Evolutionary conservation across 2,329 filamentous ascomycete species (phyloP), one percentile per base, ranked within the genome.

Genomic region (Trichoderma sp.): DNA sequence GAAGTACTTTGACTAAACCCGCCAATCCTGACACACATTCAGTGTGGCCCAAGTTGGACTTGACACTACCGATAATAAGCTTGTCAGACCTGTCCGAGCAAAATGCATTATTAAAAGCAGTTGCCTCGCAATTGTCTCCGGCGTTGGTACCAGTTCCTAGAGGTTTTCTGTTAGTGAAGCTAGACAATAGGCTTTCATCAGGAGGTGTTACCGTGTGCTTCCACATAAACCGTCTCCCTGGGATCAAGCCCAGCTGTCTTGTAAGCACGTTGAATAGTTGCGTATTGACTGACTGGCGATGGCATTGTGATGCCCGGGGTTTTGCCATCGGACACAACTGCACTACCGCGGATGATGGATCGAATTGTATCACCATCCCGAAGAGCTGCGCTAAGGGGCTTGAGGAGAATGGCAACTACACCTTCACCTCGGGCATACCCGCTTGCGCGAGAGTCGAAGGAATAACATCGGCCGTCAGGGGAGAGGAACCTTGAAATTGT

Each of bases 341-440:
- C 71, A n/a, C 61, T 73, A 30, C 71, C 73, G 21, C 67, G 65
- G 28, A 74, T 71, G 6, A 74, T 58, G 14, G 66, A 68, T 34
- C 66, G 36, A 60, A 78, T 76, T 8, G 43, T 47, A 67, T 78
- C 74, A 36, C 75, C 74, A 73, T 78, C 73, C 28, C 15, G 77
- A 18, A 87, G 73, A 0, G 87, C 87, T 2, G 80, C 75, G 26
- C 75, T 79, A 14, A 87, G 78, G 3, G 75, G 77, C 73, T 88
- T 88, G 11, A 89, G 73, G 1, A 87, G 76, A 0, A 88, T 74
- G 0, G 80, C 77, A 1, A 81, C 83, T 6, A 86, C 76, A 3
- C 86, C 86, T 58, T 89, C 87, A 7, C 86, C 87, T 0, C 86
- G 82, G 14, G 80, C 85, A 74, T 88, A 88, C 0, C 86, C 87